Conservation (phyloP, 345 rosid genomes). For the Acer campestre region DNA sequence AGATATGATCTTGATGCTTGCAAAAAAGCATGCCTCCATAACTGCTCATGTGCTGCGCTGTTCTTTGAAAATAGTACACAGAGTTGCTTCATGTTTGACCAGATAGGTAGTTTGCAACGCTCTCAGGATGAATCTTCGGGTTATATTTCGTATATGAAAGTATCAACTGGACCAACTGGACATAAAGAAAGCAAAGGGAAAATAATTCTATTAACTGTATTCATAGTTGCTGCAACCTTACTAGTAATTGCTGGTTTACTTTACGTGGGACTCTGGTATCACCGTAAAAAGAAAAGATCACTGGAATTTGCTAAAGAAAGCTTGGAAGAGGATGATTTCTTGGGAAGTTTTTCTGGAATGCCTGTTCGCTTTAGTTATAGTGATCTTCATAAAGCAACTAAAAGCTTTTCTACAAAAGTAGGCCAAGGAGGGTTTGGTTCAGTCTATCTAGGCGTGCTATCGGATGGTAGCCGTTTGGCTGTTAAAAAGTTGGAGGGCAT, state of each 20-base stretch:
- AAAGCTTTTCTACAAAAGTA: conserved; percentile 41
- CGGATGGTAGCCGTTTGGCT: conserved; percentile 43
- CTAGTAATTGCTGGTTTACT: conserved; percentile 36
- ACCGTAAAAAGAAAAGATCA: conserved; percentile 20
- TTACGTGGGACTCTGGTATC: conserved; percentile 40
- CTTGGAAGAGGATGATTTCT: conserved; percentile 41
- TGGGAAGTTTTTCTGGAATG: conserved; percentile 31
- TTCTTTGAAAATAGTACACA: conserved; percentile 46
- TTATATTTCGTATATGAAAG: conserved; percentile 42
- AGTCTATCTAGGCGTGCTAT: conserved; percentile 43
- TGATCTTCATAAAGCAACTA: conserved; percentile 47
- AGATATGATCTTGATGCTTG: conserved; percentile 38
- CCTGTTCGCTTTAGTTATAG: conserved; percentile 44
- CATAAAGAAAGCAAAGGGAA: conserved; percentile 12
- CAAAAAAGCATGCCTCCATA: conserved; percentile 45
- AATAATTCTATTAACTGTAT: conserved; percentile 14
- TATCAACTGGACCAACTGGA: conserved; percentile 23
- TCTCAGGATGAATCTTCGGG: conserved; percentile 32
- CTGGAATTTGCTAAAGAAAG: conserved; percentile 24
- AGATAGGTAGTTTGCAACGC: conserved; percentile 45
- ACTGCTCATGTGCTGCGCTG: conserved; percentile 52
- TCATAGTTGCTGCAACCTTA: conserved; percentile 31
- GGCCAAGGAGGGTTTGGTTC: conserved; percentile 66
- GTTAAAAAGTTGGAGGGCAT: conserved; percentile 51
- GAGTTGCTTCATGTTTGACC: conserved; percentile 53